Evolutionary conservation across 306 rosid species (phyloP).

Genomic region (Trifolium repens): DNA sequence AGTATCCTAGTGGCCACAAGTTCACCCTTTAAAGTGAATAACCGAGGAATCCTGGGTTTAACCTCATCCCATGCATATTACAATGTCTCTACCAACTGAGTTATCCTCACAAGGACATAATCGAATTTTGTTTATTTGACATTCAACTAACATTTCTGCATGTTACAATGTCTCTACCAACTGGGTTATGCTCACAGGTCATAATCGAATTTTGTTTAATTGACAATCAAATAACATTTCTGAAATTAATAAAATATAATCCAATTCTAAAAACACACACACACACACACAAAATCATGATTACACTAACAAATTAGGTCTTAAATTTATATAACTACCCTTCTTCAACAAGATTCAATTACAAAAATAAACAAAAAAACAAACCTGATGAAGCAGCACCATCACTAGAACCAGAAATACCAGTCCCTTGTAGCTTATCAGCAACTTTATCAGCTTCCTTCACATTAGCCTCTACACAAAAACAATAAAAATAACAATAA

Average conservation of each 20-base stretch:
- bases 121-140: no score
- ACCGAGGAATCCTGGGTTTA: no score
- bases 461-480: conserved; percentile 63
- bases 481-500: not conserved
- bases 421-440: conserved; percentile 69
- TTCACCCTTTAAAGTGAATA: no score
- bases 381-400: conserved; percentile 89
- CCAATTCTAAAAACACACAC: not conserved
- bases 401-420: conserved; percentile 60
- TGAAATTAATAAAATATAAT: not conserved
- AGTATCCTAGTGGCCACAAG: no score
- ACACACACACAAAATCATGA: not conserved
- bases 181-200: no score
- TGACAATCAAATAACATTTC: not conserved
- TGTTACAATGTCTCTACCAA: no score
- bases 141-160: no score
- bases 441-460: conserved; percentile 73
- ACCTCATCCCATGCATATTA: no score
- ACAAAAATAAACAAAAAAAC: not conserved
- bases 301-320: conserved; percentile 7
- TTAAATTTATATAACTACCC: conserved; percentile 1
- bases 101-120: no score
- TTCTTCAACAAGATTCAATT: conserved; percentile 14
- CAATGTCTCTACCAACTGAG: no score
- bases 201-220: no score